Base-by-base conservation (phyloP, 495 filamentous ascomycete species). In the Trichoderma virens region DNA sequence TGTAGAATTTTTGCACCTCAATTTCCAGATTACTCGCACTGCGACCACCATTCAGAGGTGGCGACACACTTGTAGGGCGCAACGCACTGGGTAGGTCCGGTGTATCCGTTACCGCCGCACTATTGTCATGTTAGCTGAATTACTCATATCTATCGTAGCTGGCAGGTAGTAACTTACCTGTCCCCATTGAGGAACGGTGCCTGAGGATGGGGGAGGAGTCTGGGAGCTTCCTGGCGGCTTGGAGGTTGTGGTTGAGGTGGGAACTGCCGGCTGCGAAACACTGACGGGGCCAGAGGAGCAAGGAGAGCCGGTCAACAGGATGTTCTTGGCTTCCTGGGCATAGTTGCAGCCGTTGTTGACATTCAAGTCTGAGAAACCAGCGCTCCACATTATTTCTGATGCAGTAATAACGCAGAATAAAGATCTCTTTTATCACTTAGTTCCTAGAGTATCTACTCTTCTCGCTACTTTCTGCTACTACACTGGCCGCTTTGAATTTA, bases 351-450 rank as follows among this genome's bases (percentile, higher is more conserved):
- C 61, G 5, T 63, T 30, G 39, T 62, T 59, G 2, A 30, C 39
- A 59, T 70, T 73, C 32, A 35, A 27, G 1, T 66, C 64, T 18
- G 71, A 68, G 23, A 67, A 71, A 41, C 69, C 70, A 5, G 64
- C 70, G 38, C 70, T 68, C 71, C 71, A 73, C 16, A 73, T 39
- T 70, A 70, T 70, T n/a, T n/a, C n/a, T n/a, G n/a, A n/a, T n/a
- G n/a, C n/a, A n/a, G n/a, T n/a, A n/a, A n/a, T n/a, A n/a, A n/a
- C n/a, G n/a, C n/a, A n/a, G n/a, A n/a, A n/a, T n/a, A n/a, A n/a
- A n/a, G n/a, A n/a, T n/a, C n/a, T n/a, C n/a, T n/a, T n/a, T n/a
- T n/a, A n/a, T n/a, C n/a, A n/a, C n/a, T n/a, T n/a, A n/a, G n/a
- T n/a, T n/a, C n/a, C n/a, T n/a, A n/a, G n/a, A n/a, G n/a, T n/a